These are phyloP conservation scores for Dioscorea cayenensis DNA, from an alignment of 116 monocot genomes.

Conservation along the genomic window DNA sequence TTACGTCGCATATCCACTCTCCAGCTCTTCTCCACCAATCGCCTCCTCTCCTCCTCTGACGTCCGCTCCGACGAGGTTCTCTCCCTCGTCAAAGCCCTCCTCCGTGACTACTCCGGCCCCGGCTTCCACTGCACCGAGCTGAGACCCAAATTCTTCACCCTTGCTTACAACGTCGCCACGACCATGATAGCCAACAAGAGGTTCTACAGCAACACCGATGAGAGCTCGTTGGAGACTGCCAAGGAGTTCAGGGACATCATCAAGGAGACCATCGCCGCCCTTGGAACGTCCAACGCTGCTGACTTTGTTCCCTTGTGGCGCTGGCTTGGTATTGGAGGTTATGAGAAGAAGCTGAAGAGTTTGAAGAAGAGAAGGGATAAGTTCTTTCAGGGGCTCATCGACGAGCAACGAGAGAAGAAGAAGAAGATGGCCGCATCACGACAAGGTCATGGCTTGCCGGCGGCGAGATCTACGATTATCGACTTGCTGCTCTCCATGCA, in stretches of 20 bases:
- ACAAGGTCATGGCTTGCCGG: background rate
- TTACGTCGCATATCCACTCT: background rate
- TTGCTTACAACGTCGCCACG: constrained; percentile 1
- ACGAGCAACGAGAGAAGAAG: constrained; percentile 4
- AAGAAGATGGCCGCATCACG: background rate
- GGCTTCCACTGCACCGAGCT: background rate
- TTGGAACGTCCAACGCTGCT: constrained; percentile 15
- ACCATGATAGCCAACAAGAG: constrained; percentile 14
- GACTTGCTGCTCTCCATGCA: constrained; percentile 27
- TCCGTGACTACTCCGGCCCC: background rate
- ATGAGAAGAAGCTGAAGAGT: constrained; percentile 10
- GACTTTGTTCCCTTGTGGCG: constrained; percentile 26
- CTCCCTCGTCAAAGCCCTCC: constrained; percentile 1
- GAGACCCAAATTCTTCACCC: background rate
- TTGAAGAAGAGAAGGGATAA: constrained; percentile 20
- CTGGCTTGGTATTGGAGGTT: constrained; percentile 1
- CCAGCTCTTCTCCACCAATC: background rate
- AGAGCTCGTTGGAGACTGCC: background rate
- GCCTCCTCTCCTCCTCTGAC: background rate
- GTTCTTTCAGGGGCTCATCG: constrained; percentile 20
- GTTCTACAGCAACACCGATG: background rate
- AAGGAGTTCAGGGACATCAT: constrained; percentile 11
- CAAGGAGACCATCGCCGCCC: constrained; percentile 18
- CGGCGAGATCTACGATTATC: constrained; percentile 6
- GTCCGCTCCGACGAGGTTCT: constrained; percentile 6